Evolutionary conservation across 2,329 filamentous ascomycete species (phyloP), one percentile per base, ranked within the genome.

Genomic region (Xylariales sp.): DNA sequence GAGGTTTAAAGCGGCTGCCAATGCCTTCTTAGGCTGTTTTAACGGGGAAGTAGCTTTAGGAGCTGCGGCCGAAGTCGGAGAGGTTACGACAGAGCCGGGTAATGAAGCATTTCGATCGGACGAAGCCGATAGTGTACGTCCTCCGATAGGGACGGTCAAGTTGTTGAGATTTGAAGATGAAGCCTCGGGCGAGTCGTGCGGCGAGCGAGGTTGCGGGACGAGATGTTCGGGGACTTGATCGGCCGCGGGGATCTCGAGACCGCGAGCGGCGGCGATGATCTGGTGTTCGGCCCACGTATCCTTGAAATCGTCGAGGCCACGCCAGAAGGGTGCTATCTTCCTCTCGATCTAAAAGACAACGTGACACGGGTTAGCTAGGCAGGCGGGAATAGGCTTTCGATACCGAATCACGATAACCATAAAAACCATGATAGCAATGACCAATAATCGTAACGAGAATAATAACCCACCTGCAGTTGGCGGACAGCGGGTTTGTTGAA

Each of bases 211-310:
- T 74, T 78, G 83, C 39, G 83, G 82, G 8, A 82, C 84, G 73
- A 85, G 86, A 71, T 84, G 85, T 75, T 96, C 92, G 5, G 91
- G 87, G 2, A 93, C 89, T 74, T 94, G 90, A 79, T 97, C 94
- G 54, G 95, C 88, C 7, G 92, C 87, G 12, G 96, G 96, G 58
- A 98, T 90, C 3, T 92, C 89, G 64, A 97, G 86, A 23, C 93
- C 94, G 75, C 93, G 89, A 57, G 91, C 96, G 30, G 93, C 94
- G 65, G 95, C 94, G 74, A 97, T 89, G n/a, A 99, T 88, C 80
- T 99, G 96, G 80, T 96, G 90, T 76, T 99, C 96, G 12, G 93
- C 92, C 96, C 96, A 99, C 60, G 89, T 92, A 28, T 93, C 88
- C 16, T 90, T 91, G 79, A 96, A 93, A 79, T 98, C 94, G 71